These are phyloP conservation scores for Tripterygium wilfordii DNA, from an alignment of 177 flowering plant species.

Conservation along the genomic window DNA sequence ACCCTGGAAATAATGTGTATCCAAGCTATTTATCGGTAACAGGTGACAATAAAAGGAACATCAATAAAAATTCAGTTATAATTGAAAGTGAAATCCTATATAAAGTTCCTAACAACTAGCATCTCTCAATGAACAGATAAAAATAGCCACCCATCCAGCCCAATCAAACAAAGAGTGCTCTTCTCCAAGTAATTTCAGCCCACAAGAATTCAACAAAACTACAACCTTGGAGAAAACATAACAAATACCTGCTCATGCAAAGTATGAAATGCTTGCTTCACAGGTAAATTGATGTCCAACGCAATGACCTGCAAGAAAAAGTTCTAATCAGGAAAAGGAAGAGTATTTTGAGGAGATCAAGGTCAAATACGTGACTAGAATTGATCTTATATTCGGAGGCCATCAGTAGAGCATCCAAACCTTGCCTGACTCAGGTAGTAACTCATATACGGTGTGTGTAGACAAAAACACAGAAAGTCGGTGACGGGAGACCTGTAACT, in stretches of 20 bases:
- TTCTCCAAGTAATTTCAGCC: background rate
- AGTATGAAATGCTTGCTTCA: constrained; percentile 94
- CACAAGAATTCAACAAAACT: background rate
- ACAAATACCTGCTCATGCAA: constrained; percentile 78
- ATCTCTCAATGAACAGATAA: no score
- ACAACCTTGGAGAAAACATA: background rate
- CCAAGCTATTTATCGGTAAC: constrained; percentile 13
- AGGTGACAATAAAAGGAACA: constrained; percentile 1
- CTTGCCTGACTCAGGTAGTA: constrained; percentile 99
- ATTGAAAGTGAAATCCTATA: no score
- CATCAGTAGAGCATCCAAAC: constrained; percentile 44
- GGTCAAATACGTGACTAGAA: constrained; percentile 1
- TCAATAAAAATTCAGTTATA: no score
- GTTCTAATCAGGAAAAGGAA: background rate
- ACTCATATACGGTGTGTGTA: constrained; percentile 71
- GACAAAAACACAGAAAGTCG: constrained; percentile 70
- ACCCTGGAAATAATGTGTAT: constrained; percentile 52
- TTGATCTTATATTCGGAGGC: no score
- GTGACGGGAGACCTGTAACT: constrained; percentile 61
- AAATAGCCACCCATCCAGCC: no score
- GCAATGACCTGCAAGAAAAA: constrained; percentile 63
- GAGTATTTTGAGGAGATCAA: background rate
- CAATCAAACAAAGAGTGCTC: no score
- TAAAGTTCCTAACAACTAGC: no score
- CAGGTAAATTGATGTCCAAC: constrained; percentile 77